phyloP scores from a whole-genome alignment of 2,329 filamentous ascomycete genomes.

The Cladophialophora exuberans region DNA sequence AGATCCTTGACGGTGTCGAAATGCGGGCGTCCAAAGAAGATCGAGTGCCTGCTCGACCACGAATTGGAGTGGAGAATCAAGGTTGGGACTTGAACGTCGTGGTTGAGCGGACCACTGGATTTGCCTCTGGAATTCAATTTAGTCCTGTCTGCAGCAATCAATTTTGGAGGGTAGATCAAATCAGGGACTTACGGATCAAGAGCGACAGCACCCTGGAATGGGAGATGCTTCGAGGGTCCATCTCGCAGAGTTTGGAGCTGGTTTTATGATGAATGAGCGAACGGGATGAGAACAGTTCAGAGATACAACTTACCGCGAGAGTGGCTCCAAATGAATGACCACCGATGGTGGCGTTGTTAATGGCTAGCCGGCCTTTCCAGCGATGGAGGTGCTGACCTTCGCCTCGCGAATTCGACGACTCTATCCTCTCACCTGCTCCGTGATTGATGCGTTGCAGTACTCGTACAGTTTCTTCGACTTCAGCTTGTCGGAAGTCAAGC shows the following conservation, averaged over 20 bases:
- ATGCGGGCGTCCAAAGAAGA: conserved; percentile 67
- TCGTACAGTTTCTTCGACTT: conserved; percentile 32
- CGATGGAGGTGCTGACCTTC: conserved; percentile 53
- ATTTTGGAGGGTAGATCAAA: not conserved
- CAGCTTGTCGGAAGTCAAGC: conserved; percentile 35
- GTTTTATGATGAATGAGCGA: too few species aligned
- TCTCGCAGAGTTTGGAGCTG: conserved; percentile 41
- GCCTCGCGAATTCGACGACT: conserved; percentile 47
- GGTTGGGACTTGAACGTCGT: conserved; percentile 60
- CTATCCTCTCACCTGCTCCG: conserved; percentile 25
- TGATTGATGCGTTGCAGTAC: conserved; percentile 28
- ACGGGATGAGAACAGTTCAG: not conserved
- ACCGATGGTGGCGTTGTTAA: conserved; percentile 58
- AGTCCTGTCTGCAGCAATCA: conserved; percentile 1
- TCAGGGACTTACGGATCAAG: conserved; percentile 56
- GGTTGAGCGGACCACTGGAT: conserved; percentile 63
- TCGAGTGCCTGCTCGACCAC: conserved; percentile 61
- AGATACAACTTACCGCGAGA: conserved; percentile 44
- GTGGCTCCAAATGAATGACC: conserved; percentile 71
- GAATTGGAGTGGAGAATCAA: conserved; percentile 67
- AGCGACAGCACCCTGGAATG: conserved; percentile 61
- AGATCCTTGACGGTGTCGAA: conserved; percentile 66
- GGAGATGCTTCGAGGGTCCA: conserved; percentile 47
- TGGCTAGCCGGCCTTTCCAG: conserved; percentile 60
- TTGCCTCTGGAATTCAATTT: too few species aligned